Conservation (phyloP, 176 grass and related monocot genomes). For the Thinopyrum elongatum region DNA sequence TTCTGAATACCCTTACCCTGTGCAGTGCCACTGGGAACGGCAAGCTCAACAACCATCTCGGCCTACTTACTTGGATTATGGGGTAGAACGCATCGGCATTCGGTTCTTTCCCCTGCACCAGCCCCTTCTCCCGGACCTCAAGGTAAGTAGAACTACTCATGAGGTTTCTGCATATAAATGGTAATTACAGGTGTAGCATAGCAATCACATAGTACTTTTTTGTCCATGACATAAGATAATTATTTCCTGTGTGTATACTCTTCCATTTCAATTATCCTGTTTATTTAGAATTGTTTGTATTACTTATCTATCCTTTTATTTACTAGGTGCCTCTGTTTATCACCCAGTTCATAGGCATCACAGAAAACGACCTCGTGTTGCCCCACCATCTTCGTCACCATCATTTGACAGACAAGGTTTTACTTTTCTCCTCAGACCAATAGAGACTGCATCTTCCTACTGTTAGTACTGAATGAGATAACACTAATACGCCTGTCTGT, state of each 20-base stretch:
- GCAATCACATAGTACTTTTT: neutral
- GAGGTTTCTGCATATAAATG: neutral
- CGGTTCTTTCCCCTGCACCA: conserved; percentile 36
- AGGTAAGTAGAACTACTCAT: conserved; percentile 34
- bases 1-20: neutral
- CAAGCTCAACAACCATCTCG: conserved; percentile 44
- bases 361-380: conserved; percentile 33
- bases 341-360: conserved; percentile 48
- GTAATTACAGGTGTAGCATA: neutral
- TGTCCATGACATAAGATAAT: neutral
- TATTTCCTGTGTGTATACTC: neutral
- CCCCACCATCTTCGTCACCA: conserved; percentile 33
- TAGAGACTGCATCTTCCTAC: neutral
- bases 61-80: conserved; percentile 35
- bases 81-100: conserved; percentile 38
- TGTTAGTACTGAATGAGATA: conserved; percentile 4
- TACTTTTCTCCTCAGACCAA: conserved; percentile 15
- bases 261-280: neutral
- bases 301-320: neutral
- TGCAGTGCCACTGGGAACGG: conserved; percentile 40
- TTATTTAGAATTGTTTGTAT: neutral
- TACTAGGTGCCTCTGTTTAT: conserved; percentile 29
- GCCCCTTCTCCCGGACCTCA: conserved; percentile 43
- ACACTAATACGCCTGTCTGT: neutral
- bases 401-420: conserved; percentile 60